Percentiles rank a stretch among this genome's conserved stretches.
phyloP scores from a whole-genome alignment of 1,139 yeast genomes.

The Suhomyces panamericanus region DNA sequence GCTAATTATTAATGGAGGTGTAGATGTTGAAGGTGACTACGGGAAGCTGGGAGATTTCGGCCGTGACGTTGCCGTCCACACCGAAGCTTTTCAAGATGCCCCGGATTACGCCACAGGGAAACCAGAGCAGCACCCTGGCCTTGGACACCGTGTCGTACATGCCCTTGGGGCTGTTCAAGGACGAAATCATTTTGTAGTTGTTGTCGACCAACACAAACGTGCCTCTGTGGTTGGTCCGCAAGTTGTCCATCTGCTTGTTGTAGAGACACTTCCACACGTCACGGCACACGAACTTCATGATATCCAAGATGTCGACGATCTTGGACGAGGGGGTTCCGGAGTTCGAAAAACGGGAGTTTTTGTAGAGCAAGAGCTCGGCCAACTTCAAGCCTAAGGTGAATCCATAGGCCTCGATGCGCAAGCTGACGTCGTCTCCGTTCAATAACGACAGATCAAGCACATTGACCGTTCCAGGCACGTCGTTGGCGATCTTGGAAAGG shows the following conservation, averaged over 20 bases:
- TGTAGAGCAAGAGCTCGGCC: slow-evolving; percentile 68
- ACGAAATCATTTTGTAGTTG: slow-evolving; percentile 53
- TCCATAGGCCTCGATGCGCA: slow-evolving; percentile 69
- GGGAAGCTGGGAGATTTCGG: slow-evolving; percentile 68
- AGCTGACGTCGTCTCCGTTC: slow-evolving; percentile 54
- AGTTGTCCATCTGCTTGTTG: slow-evolving; percentile 85
- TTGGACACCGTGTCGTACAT: slow-evolving; percentile 48
- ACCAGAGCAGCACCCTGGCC: slow-evolving; percentile 63
- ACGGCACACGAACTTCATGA: slow-evolving; percentile 89
- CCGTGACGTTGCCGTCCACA: slow-evolving; percentile 61
- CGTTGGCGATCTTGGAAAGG: slow-evolving; percentile 26
- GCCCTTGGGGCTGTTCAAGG: slow-evolving; percentile 55
- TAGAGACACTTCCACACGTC: slow-evolving; percentile 84
- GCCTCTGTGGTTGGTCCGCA: slow-evolving; percentile 88
- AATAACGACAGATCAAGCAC: slow-evolving; percentile 37
- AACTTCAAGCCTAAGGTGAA: slow-evolving; percentile 72
- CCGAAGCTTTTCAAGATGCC: slow-evolving; percentile 78
- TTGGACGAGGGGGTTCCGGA: slow-evolving; percentile 21
- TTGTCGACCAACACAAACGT: slow-evolving; percentile 79
- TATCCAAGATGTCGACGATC: slow-evolving; percentile 65
- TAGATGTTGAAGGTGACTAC: slow-evolving; percentile 72
- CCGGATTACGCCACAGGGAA: slow-evolving; percentile 81
- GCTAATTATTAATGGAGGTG: slow-evolving; percentile 44
- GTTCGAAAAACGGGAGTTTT: slow-evolving; percentile 14
- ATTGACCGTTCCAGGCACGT: slow-evolving; percentile 45